Evolutionary conservation across 805 yeast genomes (phyloP).

Genomic region (Pichia insulana): DNA sequence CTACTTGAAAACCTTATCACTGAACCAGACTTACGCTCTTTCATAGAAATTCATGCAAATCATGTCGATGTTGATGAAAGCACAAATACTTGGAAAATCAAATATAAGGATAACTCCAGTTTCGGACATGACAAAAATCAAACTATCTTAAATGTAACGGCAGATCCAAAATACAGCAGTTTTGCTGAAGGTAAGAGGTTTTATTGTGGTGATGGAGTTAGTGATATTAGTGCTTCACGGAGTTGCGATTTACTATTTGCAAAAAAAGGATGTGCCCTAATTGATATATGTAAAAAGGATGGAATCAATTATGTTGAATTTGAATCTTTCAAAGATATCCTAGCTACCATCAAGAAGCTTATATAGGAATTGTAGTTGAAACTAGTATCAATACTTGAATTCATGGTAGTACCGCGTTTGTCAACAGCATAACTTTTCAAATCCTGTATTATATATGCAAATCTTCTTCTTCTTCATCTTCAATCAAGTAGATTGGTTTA

Average conservation of each 20-base stretch:
- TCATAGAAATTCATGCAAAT: constrained; percentile 77
- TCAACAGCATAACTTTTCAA: too few species aligned
- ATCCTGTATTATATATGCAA: too few species aligned
- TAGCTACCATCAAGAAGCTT: constrained; percentile 46
- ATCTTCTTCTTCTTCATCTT: too few species aligned
- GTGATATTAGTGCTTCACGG: constrained; percentile 89
- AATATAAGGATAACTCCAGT: constrained; percentile 73
- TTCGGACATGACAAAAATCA: constrained; percentile 94
- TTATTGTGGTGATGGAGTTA: constrained; percentile 97
- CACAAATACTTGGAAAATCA: constrained; percentile 60
- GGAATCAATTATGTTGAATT: constrained; percentile 80
- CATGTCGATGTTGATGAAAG: constrained; percentile 31
- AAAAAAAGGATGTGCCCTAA: constrained; percentile 82
- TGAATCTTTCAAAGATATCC: constrained; percentile 66
- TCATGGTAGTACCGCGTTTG: too few species aligned
- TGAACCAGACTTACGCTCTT: not conserved
- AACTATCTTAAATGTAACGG: constrained; percentile 49
- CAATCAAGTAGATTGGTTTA: too few species aligned
- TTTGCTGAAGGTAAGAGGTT: constrained; percentile 55
- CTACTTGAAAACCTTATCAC: constrained; percentile 56
- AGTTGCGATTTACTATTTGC: constrained; percentile 93
- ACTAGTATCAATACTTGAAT: too few species aligned
- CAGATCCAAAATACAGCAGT: constrained; percentile 18
- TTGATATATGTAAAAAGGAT: constrained; percentile 74
- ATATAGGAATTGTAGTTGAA: too few species aligned